Percentiles rank a stretch among this genome's conserved stretches.
Evolutionary conservation across 768 basidiomycete species (phyloP).

Genomic region (Russula olivacea): DNA sequence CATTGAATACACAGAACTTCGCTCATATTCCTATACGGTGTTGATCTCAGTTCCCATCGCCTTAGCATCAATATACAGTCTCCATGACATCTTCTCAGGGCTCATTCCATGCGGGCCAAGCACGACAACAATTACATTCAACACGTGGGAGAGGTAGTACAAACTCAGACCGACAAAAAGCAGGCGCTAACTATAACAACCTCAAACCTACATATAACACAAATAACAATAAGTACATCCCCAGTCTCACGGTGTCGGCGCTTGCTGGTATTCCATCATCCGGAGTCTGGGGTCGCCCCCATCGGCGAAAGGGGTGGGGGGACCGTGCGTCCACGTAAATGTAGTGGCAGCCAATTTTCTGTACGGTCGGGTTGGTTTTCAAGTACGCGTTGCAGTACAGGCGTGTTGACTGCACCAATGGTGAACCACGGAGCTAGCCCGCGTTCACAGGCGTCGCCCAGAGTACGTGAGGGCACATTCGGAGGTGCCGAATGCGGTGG

Average conservation of each 20-base stretch:
- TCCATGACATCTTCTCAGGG: not conserved
- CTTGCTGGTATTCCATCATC: slow-evolving; percentile 4
- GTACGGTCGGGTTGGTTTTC: slow-evolving; percentile 9
- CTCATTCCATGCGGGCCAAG: not conserved
- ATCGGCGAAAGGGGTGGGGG: slow-evolving; percentile 9
- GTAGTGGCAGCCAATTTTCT: slow-evolving; percentile 14
- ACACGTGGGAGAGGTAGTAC: slow-evolving; percentile 14
- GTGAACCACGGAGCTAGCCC: slow-evolving; percentile 25
- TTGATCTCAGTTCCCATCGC: not conserved
- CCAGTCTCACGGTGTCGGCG: slow-evolving; percentile 2
- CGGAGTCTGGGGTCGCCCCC: not conserved
- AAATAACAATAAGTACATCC: slow-evolving; percentile 21
- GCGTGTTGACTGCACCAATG: slow-evolving; percentile 20
- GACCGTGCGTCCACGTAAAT: slow-evolving; percentile 12
- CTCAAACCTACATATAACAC: not conserved
- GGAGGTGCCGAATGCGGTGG: slow-evolving; percentile 14
- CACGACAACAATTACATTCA: slow-evolving; percentile 16
- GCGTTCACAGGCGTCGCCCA: slow-evolving; percentile 16
- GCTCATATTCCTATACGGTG: not conserved
- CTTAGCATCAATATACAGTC: not conserved
- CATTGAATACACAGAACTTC: not conserved
- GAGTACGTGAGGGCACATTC: slow-evolving; percentile 21
- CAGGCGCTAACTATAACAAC: slow-evolving; percentile 16
- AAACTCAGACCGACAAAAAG: slow-evolving; percentile 22
- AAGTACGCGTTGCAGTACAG: slow-evolving; percentile 14